Conservation (phyloP, 2,329 filamentous ascomycete genomes). For the Fusarium fujikuroi region DNA sequence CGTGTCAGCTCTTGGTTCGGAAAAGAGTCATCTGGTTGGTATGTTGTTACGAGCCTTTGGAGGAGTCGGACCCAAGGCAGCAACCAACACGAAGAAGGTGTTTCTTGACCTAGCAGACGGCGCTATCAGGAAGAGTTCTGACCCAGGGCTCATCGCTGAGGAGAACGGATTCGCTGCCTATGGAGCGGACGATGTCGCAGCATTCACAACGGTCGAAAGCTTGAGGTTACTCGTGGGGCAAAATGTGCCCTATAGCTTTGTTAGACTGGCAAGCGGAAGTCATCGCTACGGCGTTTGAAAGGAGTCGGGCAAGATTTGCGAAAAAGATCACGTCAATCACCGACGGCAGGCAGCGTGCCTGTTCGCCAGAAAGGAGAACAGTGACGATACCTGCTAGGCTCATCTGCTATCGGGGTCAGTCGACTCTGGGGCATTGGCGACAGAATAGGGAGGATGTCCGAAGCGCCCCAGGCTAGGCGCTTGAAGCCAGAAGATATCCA, state of each 20-base stretch:
- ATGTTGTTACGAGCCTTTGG: slow-evolving; percentile 81
- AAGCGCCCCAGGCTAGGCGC: slow-evolving; percentile 22
- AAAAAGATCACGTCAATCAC: not conserved
- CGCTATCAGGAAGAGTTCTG: slow-evolving; percentile 64
- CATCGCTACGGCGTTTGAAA: slow-evolving; percentile 58
- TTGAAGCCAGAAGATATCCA: slow-evolving; percentile 14
- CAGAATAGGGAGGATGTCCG: slow-evolving; percentile 31
- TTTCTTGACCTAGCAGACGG: slow-evolving; percentile 81
- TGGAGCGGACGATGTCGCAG: slow-evolving; percentile 80
- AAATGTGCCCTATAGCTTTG: slow-evolving; percentile 90
- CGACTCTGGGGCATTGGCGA: slow-evolving; percentile 22
- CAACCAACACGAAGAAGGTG: slow-evolving; percentile 68
- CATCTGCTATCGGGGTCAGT: slow-evolving; percentile 17
- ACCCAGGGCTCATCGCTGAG: slow-evolving; percentile 76
- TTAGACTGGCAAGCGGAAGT: slow-evolving; percentile 73
- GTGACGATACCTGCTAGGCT: not conserved
- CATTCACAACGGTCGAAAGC: slow-evolving; percentile 87
- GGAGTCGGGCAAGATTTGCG: not conserved
- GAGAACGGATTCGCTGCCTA: slow-evolving; percentile 83
- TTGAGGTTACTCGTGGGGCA: slow-evolving; percentile 82
- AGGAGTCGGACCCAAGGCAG: slow-evolving; percentile 46
- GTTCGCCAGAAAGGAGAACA: slow-evolving; percentile 1
- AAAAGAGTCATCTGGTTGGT: slow-evolving; percentile 81
- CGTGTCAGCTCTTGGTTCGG: slow-evolving; percentile 79
- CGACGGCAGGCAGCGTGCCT: not conserved